Conservation (phyloP, 495 filamentous ascomycete species). For the Astrocystis sublimbata region DNA sequence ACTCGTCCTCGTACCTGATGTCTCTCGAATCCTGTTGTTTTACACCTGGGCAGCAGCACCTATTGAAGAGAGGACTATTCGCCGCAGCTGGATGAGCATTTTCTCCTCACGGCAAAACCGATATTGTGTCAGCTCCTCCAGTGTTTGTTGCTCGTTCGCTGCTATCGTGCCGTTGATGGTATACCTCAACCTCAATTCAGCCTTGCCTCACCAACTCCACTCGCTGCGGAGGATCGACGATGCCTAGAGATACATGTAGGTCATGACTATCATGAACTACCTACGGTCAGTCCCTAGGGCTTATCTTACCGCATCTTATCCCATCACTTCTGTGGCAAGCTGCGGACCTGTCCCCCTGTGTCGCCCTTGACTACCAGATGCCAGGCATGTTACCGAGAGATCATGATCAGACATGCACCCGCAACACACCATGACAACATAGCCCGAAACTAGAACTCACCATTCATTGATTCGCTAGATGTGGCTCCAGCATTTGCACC, state of each 20-base stretch:
- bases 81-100: no score
- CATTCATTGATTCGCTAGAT: background rate
- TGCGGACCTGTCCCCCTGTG: no score
- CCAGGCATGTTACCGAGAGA: background rate
- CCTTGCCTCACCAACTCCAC: background rate
- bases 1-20: no score
- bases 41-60: no score
- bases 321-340: no score
- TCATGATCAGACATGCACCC: background rate
- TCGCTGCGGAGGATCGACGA: background rate
- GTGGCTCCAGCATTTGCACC: background rate
- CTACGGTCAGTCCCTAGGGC: background rate
- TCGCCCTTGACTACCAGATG: background rate
- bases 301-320: background rate
- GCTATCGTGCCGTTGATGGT: background rate
- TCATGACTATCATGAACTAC: background rate
- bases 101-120: no score
- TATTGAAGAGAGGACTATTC: no score
- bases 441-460: background rate
- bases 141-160: no score
- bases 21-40: no score
- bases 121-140: no score
- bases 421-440: background rate
- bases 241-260: background rate
- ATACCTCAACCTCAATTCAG: no score